Evolutionary conservation across 2,329 filamentous ascomycete genomes (phyloP).

Genomic region (Blastomyces percursus): DNA sequence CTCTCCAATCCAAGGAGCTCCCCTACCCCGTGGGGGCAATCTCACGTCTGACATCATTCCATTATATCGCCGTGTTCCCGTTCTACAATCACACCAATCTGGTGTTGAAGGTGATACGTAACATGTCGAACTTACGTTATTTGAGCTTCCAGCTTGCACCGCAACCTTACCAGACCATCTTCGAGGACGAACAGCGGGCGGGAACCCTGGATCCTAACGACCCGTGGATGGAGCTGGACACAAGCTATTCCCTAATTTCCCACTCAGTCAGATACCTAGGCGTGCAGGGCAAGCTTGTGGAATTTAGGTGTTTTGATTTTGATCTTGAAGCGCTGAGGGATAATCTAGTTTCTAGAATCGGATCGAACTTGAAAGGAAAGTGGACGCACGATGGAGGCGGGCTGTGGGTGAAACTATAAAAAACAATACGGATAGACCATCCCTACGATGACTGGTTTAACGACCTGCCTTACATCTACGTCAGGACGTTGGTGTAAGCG

Average conservation of each 20-base stretch:
- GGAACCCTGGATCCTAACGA: conserved; percentile 33
- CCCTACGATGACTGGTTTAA: background rate
- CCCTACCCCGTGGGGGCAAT: conserved; percentile 36
- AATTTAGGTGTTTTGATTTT: conserved; percentile 25
- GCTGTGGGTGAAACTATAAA: conserved; percentile 18
- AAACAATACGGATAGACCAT: no score
- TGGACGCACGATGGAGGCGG: conserved; percentile 26
- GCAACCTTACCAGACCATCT: conserved; percentile 22
- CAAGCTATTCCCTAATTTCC: conserved; percentile 39
- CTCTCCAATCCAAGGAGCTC: conserved; percentile 13
- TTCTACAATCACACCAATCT: conserved; percentile 49
- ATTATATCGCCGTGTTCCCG: conserved; percentile 58
- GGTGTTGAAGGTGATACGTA: conserved; percentile 34
- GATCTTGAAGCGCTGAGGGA: conserved; percentile 22
- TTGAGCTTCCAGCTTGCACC: conserved; percentile 47
- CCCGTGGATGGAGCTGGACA: conserved; percentile 46
- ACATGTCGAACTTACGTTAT: conserved; percentile 42
- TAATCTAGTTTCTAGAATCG: conserved; percentile 20
- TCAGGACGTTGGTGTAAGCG: background rate
- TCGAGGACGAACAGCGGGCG: conserved; percentile 29
- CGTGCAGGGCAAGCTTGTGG: conserved; percentile 13
- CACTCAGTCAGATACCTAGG: conserved; percentile 24
- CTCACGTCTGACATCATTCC: conserved; percentile 33
- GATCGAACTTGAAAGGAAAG: conserved; percentile 16
- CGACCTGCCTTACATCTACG: no score